Conservation (phyloP, 306 rosid species). For the Gleditsia sinensis region DNA sequence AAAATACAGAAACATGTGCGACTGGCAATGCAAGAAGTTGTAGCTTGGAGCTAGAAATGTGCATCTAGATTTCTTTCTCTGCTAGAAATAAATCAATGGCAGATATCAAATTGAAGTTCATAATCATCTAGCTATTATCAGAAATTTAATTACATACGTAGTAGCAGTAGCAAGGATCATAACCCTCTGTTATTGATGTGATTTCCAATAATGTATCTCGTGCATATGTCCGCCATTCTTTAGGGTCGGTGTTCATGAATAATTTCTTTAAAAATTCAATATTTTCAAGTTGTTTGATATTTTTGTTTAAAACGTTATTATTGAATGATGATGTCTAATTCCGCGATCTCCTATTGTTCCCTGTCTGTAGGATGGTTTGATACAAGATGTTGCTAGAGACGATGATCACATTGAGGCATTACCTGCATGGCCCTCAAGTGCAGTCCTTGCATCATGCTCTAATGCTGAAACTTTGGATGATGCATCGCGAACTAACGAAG, state of each 20-base stretch:
- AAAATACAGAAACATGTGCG: no score
- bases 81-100: neutral
- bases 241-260: conserved; percentile 11
- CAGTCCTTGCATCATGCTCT: conserved; percentile 22
- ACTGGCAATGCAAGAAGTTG: no score
- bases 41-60: neutral
- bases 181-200: neutral
- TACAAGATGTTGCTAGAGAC: conserved; percentile 13
- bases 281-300: no score
- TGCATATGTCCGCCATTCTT: conserved; percentile 7
- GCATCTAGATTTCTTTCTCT: neutral
- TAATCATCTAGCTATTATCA: neutral
- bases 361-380: conserved; percentile 31
- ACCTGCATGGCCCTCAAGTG: conserved; percentile 39
- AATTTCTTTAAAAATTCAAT: conserved; percentile 19
- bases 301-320: neutral
- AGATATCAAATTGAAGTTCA: neutral
- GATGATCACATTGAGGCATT: conserved; percentile 21
- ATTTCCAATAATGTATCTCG: conserved; percentile 8
- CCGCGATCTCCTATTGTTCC: conserved; percentile 20
- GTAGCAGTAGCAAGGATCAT: neutral
- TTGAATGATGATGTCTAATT: conserved; percentile 18
- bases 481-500: conserved; percentile 7
- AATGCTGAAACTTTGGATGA: conserved; percentile 24
- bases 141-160: neutral